Conservation (phyloP, 768 basidiomycete species). For the Psilocybe azurescens region DNA sequence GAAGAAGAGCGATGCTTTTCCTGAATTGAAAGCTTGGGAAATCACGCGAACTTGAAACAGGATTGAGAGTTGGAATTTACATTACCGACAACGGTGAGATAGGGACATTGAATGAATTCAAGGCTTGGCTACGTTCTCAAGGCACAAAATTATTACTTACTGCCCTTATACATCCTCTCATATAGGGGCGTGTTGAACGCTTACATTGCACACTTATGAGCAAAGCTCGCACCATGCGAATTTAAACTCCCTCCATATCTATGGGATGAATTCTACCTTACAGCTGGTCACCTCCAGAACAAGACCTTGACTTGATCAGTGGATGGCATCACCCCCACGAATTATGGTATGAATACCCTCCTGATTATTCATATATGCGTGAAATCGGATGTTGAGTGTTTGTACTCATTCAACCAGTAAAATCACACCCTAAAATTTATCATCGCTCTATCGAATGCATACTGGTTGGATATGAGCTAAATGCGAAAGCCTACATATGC, state of each 20-base stretch:
- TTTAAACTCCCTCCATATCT: conserved; percentile 30
- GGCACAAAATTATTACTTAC: conserved; percentile 25
- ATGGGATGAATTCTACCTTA: conserved; percentile 40
- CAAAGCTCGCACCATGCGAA: conserved; percentile 33
- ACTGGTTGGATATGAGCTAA: conserved; percentile 25
- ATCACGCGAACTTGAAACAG: conserved; percentile 27
- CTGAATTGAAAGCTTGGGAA: conserved; percentile 33
- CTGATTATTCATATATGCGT: conserved; percentile 31
- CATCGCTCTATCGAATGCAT: conserved; percentile 24
- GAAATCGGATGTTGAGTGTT: conserved; percentile 33
- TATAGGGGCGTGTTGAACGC: conserved; percentile 41
- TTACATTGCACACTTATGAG: conserved; percentile 39
- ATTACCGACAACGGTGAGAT: conserved; percentile 29
- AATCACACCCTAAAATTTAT: conserved; percentile 35
- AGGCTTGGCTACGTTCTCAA: conserved; percentile 17
- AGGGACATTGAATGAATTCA: conserved; percentile 24
- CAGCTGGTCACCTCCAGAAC: conserved; percentile 29
- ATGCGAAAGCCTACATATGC: conserved; percentile 22
- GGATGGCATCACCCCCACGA: conserved; percentile 21
- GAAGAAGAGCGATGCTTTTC: conserved; percentile 29
- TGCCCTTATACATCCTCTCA: conserved; percentile 38
- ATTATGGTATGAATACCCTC: conserved; percentile 21
- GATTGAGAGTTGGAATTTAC: conserved; percentile 17
- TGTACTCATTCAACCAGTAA: conserved; percentile 17
- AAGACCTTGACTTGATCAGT: conserved; percentile 14